Evolutionary conservation across 164 flowering plant species (phyloP).

Genomic region (Malania oleifera): DNA sequence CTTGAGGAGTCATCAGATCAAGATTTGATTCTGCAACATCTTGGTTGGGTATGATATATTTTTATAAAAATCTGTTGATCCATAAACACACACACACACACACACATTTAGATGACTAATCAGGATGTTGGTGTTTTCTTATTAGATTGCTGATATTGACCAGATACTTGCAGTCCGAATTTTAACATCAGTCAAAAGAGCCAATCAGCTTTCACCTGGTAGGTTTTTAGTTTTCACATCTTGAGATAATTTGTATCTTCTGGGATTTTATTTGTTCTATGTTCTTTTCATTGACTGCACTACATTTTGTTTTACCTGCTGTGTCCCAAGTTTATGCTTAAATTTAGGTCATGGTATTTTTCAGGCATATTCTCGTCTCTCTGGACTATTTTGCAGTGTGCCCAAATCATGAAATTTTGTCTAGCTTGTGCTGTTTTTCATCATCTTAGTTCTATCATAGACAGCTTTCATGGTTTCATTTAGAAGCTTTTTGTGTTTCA

Average conservation of each 20-base stretch:
- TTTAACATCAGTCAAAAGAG: conserved; percentile 75
- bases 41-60: conserved; percentile 77
- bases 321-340: background rate
- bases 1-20: conserved; percentile 85
- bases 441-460: too few relatives aligned
- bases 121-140: conserved; percentile 10
- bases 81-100: background rate
- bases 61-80: conserved; percentile 7
- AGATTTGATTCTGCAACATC: conserved; percentile 80
- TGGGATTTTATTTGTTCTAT: conserved; percentile 3
- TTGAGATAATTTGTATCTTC: background rate
- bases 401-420: too few relatives aligned
- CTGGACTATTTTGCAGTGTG: too few relatives aligned
- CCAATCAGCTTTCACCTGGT: conserved; percentile 74
- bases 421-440: too few relatives aligned
- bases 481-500: too few relatives aligned
- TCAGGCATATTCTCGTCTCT: background rate
- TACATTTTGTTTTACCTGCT: background rate
- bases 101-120: conserved; percentile 13
- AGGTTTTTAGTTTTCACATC: conserved; percentile 10
- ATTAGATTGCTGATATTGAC: conserved; percentile 77
- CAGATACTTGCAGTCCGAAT: conserved; percentile 70
- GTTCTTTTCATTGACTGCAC: background rate
- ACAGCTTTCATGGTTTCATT: too few relatives aligned
- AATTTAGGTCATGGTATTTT: background rate